A percentile compares a stretch with the other conserved stretches of the same genome.
phyloP scores from a whole-genome alignment of 352 stramenopile species.

The Phytophthora agathidicida region DNA sequence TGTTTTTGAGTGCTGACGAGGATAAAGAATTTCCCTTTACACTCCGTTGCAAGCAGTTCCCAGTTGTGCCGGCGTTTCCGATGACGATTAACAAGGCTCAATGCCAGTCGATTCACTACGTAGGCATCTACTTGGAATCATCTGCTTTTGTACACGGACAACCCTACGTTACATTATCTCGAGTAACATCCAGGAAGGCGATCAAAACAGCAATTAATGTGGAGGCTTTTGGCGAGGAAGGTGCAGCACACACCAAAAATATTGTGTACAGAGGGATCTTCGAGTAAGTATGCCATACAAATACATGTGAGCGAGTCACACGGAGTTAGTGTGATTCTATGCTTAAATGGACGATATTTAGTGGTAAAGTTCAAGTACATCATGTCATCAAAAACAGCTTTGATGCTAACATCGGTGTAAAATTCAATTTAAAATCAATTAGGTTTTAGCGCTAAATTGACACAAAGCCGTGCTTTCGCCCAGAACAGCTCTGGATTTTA shows the following conservation, averaged over 20 bases:
- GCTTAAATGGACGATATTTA: too few relatives aligned
- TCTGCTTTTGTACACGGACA: constrained; percentile 5
- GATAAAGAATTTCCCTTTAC: constrained; percentile 25
- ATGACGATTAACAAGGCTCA: constrained; percentile 30
- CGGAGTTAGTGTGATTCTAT: too few relatives aligned
- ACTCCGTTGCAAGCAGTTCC: constrained; percentile 22
- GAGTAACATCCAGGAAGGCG: constrained; percentile 4
- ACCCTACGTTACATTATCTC: constrained; percentile 4
- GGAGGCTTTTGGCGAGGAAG: not conserved
- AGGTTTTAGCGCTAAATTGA: too few relatives aligned
- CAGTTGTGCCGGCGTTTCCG: constrained; percentile 7
- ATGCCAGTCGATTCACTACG: constrained; percentile 1
- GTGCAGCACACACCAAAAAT: not conserved
- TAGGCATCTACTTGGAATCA: constrained; percentile 1
- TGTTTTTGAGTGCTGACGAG: constrained; percentile 25
- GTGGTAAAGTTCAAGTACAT: too few relatives aligned
- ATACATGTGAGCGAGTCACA: too few relatives aligned
- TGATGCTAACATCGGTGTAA: too few relatives aligned
- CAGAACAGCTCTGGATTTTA: too few relatives aligned
- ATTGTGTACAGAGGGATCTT: constrained; percentile 14
- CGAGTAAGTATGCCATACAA: too few relatives aligned
- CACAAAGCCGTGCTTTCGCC: too few relatives aligned
- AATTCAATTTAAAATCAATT: too few relatives aligned
- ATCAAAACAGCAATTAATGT: constrained; percentile 7
- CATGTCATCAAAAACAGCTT: too few relatives aligned